phyloP scores from a whole-genome alignment of 106 monocot genomes.

The Hemerocallis citrina region DNA sequence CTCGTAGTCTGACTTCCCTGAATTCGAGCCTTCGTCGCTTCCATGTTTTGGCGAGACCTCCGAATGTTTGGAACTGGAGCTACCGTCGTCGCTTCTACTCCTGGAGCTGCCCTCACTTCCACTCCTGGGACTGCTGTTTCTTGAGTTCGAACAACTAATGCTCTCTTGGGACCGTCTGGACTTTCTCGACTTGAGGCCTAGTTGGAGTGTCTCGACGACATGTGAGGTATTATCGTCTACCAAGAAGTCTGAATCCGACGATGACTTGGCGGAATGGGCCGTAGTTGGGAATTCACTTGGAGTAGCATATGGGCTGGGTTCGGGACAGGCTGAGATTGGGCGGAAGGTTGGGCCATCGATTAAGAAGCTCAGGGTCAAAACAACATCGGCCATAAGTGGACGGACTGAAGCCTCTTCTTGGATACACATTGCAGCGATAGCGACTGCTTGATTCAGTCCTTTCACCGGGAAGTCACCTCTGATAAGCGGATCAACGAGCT shows the following conservation, averaged over 20 bases:
- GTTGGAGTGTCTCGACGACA: conserved; percentile 6
- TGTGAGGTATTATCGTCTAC: too few species aligned
- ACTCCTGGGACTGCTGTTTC: not conserved
- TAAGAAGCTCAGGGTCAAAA: conserved; percentile 69
- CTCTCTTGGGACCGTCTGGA: not conserved
- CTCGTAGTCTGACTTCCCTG: too few species aligned
- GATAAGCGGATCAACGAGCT: conserved; percentile 67
- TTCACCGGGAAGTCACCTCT: conserved; percentile 36
- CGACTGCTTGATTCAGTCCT: conserved; percentile 70
- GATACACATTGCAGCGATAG: conserved; percentile 80
- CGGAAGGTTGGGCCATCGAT: not conserved
- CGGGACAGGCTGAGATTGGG: not conserved
- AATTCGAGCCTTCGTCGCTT: too few species aligned
- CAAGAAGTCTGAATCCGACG: not conserved
- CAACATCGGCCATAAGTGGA: conserved; percentile 75
- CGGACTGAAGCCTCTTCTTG: conserved; percentile 83
- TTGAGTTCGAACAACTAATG: not conserved
- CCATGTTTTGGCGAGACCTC: not conserved
- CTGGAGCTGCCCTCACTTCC: not conserved
- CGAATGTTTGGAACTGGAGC: not conserved
- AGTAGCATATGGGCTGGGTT: not conserved
- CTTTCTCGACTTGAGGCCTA: not conserved
- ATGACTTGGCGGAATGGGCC: not conserved
- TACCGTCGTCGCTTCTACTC: not conserved
- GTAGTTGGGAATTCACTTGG: not conserved